A percentile compares a stretch with the other conserved stretches of the same genome.
phyloP scores from a whole-genome alignment of 768 basidiomycete genomes.

The Suillus subalutaceus region DNA sequence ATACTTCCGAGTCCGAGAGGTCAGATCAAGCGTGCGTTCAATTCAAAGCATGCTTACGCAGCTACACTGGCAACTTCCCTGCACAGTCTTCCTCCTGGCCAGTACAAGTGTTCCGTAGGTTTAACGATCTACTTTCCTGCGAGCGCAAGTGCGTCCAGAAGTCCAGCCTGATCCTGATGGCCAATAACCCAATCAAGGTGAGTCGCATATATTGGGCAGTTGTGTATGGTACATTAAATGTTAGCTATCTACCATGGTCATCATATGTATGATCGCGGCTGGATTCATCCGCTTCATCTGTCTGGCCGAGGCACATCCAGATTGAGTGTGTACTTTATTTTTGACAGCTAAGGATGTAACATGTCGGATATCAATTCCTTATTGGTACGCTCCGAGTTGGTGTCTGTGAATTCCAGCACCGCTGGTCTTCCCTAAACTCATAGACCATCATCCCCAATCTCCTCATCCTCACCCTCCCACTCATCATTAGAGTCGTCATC shows the following conservation, averaged over 20 bases:
- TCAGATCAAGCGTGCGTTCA: not conserved
- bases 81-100: not conserved
- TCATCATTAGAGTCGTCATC: not conserved
- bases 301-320: too few relatives aligned
- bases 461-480: not conserved
- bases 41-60: not conserved
- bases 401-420: not conserved
- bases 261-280: not conserved
- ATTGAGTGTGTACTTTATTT: too few relatives aligned
- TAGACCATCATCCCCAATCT: not conserved
- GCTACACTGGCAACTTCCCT: not conserved
- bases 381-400: not conserved
- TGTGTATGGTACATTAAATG: not conserved
- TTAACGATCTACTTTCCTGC: not conserved
- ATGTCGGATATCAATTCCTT: not conserved
- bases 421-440: not conserved
- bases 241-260: not conserved
- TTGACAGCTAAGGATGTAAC: too few relatives aligned
- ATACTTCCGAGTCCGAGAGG: not conserved
- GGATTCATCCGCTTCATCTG: too few relatives aligned
- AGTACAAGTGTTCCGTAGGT: not conserved
- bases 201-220: not conserved
- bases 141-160: not conserved
- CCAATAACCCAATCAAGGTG: not conserved
- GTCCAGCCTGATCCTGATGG: not conserved